Base-by-base conservation (phyloP, 352 stramenopile species). In the Globisporangium yorkense region DNA sequence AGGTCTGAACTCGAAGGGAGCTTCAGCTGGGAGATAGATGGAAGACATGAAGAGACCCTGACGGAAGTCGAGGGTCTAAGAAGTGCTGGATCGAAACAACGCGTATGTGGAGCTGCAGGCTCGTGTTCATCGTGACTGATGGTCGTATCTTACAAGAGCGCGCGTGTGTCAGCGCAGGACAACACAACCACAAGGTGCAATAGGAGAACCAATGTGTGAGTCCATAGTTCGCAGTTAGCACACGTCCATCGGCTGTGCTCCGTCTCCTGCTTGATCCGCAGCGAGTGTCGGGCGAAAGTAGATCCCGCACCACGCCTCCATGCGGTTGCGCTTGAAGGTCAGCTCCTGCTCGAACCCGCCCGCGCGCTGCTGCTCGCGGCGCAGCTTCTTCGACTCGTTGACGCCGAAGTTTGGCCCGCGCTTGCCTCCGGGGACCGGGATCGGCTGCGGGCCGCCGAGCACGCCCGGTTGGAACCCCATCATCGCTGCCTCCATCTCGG, bases 401-500 rank as follows among this genome's bases (percentile, higher is more conserved):
- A 91, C 77, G 43, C 75, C 80, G 61, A 93, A 89, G 45, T 77
- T 87, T 16, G 81, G 80, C 5, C 83, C 83, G 8, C 83, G 75
- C 59, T 94, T 94, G 53, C 84, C 84, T 54, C 84, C 84, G 21
- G 83, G 79, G 41, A 94, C 82, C 0, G 84, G 84, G 13, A 91
- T 59, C 0, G 84, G 84, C 64, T 94, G 84, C 18, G 84, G 80
- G 0, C 82, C 84, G 9, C 80, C 83, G 56, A 88, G 63, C 3
- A 84, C 71, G 10, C 84, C 82, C 3, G 84, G 84, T 60, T 92
- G 82, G 61, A 94, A 92, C 7, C 84, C 84, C 77, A 94, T 90
- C 84, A 94, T 94, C 5, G 84, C 84, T 0, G 84, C 84, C 59
- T 94, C 84, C 84, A 94, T 94, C 59, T 94, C 84, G 13, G 84